phyloP scores from a whole-genome alignment of 768 basidiomycete genomes.

The Trametes meyenii region DNA sequence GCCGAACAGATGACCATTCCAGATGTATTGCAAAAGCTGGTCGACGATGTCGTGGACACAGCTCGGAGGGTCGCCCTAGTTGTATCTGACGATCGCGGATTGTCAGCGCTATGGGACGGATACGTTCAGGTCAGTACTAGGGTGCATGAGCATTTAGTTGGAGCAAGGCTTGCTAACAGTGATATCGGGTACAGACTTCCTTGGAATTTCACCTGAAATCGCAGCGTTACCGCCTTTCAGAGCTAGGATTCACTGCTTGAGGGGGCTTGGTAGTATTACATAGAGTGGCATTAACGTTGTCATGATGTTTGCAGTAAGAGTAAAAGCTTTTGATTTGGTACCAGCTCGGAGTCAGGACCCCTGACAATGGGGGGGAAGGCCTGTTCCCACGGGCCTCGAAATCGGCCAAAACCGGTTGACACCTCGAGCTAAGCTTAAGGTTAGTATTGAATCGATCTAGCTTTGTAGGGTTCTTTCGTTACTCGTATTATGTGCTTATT shows the following conservation, averaged over 20 bases:
- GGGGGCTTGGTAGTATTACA: not conserved
- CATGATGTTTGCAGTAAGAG: too few relatives aligned
- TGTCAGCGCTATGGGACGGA: constrained; percentile 5
- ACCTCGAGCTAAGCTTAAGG: too few relatives aligned
- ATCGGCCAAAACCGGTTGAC: too few relatives aligned
- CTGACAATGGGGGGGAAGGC: too few relatives aligned
- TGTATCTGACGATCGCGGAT: not conserved
- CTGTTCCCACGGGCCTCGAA: too few relatives aligned
- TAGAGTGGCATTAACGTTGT: too few relatives aligned
- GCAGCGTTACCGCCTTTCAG: constrained; percentile 4
- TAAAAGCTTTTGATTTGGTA: too few relatives aligned
- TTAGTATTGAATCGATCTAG: too few relatives aligned
- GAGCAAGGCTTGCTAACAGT: not conserved
- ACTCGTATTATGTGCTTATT: too few relatives aligned
- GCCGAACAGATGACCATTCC: not conserved
- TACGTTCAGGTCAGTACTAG: constrained; percentile 12
- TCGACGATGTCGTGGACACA: constrained; percentile 19
- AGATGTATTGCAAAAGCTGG: constrained; percentile 8
- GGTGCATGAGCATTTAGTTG: not conserved
- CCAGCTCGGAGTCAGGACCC: too few relatives aligned
- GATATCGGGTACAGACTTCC: not conserved
- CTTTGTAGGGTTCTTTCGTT: too few relatives aligned
- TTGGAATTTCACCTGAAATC: constrained; percentile 8
- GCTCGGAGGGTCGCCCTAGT: not conserved
- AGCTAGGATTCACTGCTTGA: constrained; percentile 1